phyloP scores from a whole-genome alignment of 225 moss, liverwort and hornwort genomes.

The Anthoceros angustus region DNA sequence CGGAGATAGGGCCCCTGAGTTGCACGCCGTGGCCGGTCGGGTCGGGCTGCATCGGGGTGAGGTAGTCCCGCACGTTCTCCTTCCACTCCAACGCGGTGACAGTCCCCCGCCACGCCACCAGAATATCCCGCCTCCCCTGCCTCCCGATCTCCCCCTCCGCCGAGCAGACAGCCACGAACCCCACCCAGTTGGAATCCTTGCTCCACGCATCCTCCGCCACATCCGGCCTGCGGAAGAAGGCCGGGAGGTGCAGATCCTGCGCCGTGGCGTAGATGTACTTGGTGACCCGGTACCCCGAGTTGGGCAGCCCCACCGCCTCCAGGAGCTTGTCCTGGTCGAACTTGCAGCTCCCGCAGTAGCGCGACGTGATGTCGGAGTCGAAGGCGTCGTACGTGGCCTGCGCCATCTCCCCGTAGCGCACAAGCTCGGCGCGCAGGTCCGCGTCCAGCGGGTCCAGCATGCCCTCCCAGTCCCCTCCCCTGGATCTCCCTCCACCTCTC shows the following conservation, averaged over 20 bases:
- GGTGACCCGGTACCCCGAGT: slow-evolving; percentile 50
- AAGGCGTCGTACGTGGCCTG: slow-evolving; percentile 58
- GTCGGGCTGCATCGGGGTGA: slow-evolving; percentile 28
- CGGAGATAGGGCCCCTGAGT: background rate
- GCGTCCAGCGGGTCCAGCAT: slow-evolving; percentile 47
- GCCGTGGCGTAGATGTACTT: slow-evolving; percentile 54
- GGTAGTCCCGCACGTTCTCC: slow-evolving; percentile 32
- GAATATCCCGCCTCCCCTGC: slow-evolving; percentile 54
- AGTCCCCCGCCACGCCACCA: slow-evolving; percentile 64
- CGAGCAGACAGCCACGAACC: slow-evolving; percentile 49
- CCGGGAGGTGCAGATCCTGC: slow-evolving; percentile 21
- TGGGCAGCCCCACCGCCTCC: slow-evolving; percentile 38
- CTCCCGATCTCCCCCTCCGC: slow-evolving; percentile 27
- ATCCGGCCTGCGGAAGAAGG: slow-evolving; percentile 23
- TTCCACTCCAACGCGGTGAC: slow-evolving; percentile 48
- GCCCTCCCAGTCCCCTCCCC: slow-evolving; percentile 39
- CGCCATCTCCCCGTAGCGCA: slow-evolving; percentile 57
- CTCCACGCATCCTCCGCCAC: slow-evolving; percentile 33
- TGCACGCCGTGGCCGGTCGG: slow-evolving; percentile 5
- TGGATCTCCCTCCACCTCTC: slow-evolving; percentile 55
- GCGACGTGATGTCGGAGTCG: slow-evolving; percentile 30
- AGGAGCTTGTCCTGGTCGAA: slow-evolving; percentile 27
- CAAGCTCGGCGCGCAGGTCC: slow-evolving; percentile 41
- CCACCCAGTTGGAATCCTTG: slow-evolving; percentile 61
- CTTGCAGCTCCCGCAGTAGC: slow-evolving; percentile 47